These are phyloP conservation scores for Primulina eburnea DNA, from an alignment of 257 asterid genomes.

Conservation along the genomic window DNA sequence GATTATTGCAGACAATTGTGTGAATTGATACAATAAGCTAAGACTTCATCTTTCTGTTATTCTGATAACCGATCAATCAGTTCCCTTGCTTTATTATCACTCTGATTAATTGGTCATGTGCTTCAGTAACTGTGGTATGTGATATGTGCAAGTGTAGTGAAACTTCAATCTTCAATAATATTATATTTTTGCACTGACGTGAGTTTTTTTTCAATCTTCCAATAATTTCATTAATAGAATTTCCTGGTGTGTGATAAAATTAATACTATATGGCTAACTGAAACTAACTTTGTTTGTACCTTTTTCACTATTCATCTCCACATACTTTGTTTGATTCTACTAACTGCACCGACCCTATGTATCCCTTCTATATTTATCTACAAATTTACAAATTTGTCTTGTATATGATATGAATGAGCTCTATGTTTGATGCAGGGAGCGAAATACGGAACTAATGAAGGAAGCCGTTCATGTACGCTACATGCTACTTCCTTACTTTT, in stretches of 20 bases:
- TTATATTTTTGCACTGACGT: background rate
- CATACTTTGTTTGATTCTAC: background rate
- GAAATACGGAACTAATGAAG: conserved; percentile 69
- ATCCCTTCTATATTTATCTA: conserved; percentile 4
- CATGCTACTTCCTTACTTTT: conserved; percentile 84
- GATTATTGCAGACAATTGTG: background rate
- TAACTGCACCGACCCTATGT: background rate
- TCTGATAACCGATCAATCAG: background rate
- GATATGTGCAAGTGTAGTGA: background rate
- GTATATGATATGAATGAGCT: conserved; percentile 20
- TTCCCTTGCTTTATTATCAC: background rate
- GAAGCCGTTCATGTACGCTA: conserved; percentile 89
- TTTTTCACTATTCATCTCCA: background rate
- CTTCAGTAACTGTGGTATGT: background rate
- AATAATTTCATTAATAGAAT: too few relatives aligned
- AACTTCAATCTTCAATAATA: too few relatives aligned
- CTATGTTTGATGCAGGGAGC: conserved; percentile 55
- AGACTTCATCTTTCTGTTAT: background rate
- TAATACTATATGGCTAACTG: background rate
- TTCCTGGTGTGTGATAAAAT: too few relatives aligned
- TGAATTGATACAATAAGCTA: background rate
- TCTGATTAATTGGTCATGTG: background rate
- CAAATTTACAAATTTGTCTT: background rate
- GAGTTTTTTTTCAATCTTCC: background rate
- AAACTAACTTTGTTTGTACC: background rate